A percentile compares a stretch with the other conserved stretches of the same genome.
These are phyloP conservation scores for Clarireedia hainanense DNA, from an alignment of 2,329 filamentous ascomycete genomes.

Conservation along the genomic window DNA sequence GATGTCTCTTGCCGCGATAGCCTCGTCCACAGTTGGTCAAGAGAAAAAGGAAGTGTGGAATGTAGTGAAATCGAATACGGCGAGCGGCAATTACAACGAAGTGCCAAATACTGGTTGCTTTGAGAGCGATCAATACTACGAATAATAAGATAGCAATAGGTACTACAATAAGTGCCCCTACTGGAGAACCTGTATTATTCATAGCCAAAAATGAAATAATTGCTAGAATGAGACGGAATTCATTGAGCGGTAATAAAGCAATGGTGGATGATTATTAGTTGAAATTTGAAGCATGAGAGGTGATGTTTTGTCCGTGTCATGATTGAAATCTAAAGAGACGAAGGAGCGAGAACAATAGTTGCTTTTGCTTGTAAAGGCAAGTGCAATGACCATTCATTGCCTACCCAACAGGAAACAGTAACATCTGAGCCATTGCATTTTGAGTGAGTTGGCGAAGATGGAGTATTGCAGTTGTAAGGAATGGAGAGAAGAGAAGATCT, in stretches of 20 bases:
- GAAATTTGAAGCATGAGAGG: neutral
- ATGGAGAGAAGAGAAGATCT: too few relatives aligned
- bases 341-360: too few relatives aligned
- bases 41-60: conserved; percentile 14
- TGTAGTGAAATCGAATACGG: neutral
- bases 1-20: neutral
- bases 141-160: conserved; percentile 35
- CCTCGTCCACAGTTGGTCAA: neutral
- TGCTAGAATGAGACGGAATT: conserved; percentile 14
- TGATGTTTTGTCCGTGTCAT: neutral
- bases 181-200: conserved; percentile 31
- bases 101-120: conserved; percentile 21
- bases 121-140: conserved; percentile 28
- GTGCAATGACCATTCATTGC: too few relatives aligned
- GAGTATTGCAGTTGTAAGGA: too few relatives aligned
- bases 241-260: neutral
- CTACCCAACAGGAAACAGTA: too few relatives aligned
- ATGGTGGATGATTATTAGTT: neutral
- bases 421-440: too few relatives aligned
- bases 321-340: too few relatives aligned
- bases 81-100: conserved; percentile 6
- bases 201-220: conserved; percentile 28
- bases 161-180: conserved; percentile 38
- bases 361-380: too few relatives aligned
- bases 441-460: too few relatives aligned